Conservation (phyloP, 2,329 filamentous ascomycete genomes). For the Nigrospora oryzae region DNA sequence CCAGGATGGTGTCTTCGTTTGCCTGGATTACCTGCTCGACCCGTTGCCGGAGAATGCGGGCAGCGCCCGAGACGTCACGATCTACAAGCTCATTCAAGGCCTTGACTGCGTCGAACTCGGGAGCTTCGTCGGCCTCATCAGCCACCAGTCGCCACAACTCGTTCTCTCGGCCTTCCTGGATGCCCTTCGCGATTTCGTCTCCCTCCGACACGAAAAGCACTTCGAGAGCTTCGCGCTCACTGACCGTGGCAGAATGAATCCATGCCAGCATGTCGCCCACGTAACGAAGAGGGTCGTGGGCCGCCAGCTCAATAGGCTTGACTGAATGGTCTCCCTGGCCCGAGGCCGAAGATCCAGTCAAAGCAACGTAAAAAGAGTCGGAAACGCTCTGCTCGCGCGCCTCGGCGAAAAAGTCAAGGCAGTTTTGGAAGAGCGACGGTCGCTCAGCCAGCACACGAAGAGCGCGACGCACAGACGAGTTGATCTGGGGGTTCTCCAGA, state of each 20-base stretch:
- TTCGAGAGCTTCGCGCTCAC: conserved; percentile 86
- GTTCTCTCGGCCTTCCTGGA: conserved; percentile 70
- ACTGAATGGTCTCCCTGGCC: conserved; percentile 51
- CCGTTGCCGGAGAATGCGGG: conserved; percentile 76
- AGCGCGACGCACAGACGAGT: conserved; percentile 71
- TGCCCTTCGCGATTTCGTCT: conserved; percentile 75
- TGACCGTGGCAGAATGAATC: conserved; percentile 89
- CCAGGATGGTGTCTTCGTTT: conserved; percentile 80
- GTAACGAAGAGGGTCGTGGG: conserved; percentile 86
- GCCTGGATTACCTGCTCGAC: conserved; percentile 88
- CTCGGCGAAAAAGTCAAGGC: conserved; percentile 87
- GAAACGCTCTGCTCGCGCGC: conserved; percentile 79
- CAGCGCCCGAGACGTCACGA: conserved; percentile 72
- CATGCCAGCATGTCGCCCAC: conserved; percentile 96
- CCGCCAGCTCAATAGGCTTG: conserved; percentile 90
- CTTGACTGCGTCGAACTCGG: conserved; percentile 68
- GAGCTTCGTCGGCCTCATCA: conserved; percentile 41
- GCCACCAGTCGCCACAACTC: conserved; percentile 71
- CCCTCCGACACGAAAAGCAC: conserved; percentile 85
- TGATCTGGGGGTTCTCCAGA: conserved; percentile 89
- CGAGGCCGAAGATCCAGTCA: conserved; percentile 62
- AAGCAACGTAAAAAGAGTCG: conserved; percentile 78
- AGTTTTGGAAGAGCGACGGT: conserved; percentile 85
- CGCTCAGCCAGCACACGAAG: conserved; percentile 82
- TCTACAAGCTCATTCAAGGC: conserved; percentile 82